These are phyloP conservation scores for Scutellaria galericulata DNA, from an alignment of 257 asterid genomes.

Conservation along the genomic window DNA sequence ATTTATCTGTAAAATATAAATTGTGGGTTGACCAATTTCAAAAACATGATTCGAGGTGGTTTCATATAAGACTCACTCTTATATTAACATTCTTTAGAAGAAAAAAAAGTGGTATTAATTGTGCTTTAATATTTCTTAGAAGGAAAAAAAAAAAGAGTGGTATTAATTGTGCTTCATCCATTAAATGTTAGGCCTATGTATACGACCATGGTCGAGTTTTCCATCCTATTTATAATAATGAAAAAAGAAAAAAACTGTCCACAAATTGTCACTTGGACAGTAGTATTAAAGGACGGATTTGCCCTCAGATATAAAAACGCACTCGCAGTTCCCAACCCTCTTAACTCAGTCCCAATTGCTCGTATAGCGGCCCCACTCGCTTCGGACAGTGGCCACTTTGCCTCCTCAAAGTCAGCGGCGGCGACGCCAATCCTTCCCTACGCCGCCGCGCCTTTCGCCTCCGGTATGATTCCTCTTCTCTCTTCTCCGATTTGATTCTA, in stretches of 20 bases:
- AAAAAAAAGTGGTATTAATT: no score
- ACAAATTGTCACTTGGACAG: background rate
- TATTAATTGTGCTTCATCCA: background rate
- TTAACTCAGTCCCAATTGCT: constrained; percentile 39
- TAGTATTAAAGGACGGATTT: constrained; percentile 27
- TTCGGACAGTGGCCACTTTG: constrained; percentile 46
- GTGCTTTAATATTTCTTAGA: no score
- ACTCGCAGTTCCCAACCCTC: constrained; percentile 44
- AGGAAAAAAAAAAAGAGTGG: no score
- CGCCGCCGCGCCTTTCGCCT: constrained; percentile 39
- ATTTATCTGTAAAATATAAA: no score
- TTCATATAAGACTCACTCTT: no score
- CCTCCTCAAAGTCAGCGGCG: constrained; percentile 50
- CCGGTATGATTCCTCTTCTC: constrained; percentile 19
- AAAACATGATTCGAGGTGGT: no score
- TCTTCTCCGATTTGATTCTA: constrained; percentile 27
- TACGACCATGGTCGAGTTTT: background rate
- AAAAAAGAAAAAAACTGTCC: background rate
- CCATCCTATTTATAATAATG: background rate
- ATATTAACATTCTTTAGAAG: no score
- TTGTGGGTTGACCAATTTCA: no score
- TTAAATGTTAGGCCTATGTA: background rate
- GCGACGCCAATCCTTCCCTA: constrained; percentile 39
- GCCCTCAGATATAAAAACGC: constrained; percentile 33
- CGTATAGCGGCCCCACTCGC: constrained; percentile 45